Percentiles rank a stretch among this genome's conserved stretches.
These are phyloP conservation scores for Tuber indicum DNA, from an alignment of 495 filamentous ascomycete genomes.

Conservation along the genomic window DNA sequence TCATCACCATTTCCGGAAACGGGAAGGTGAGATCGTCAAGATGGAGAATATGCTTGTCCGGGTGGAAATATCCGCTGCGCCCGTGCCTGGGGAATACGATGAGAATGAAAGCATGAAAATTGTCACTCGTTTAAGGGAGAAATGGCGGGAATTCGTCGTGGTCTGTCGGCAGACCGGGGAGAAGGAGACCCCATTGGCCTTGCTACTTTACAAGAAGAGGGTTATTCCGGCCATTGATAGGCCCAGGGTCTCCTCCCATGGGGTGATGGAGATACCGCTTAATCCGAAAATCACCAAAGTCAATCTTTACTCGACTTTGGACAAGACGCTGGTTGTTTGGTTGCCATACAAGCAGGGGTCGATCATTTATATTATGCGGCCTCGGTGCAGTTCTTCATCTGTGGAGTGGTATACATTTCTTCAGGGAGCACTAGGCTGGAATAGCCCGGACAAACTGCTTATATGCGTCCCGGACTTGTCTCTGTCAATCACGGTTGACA, in stretches of 20 bases:
- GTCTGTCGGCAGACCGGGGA: slow-evolving; percentile 57
- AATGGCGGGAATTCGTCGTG: slow-evolving; percentile 67
- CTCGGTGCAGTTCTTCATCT: slow-evolving; percentile 58
- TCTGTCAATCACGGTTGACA: slow-evolving; percentile 56
- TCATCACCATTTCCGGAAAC: slow-evolving; percentile 22
- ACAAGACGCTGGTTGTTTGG: slow-evolving; percentile 69
- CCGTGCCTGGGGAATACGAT: slow-evolving; percentile 57
- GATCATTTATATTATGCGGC: slow-evolving; percentile 61
- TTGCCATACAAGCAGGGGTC: slow-evolving; percentile 52
- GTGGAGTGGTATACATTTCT: slow-evolving; percentile 75
- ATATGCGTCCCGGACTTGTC: slow-evolving; percentile 63
- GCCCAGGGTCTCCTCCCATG: slow-evolving; percentile 48
- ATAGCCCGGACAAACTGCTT: slow-evolving; percentile 53
- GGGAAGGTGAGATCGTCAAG: slow-evolving; percentile 59
- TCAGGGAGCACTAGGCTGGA: slow-evolving; percentile 55
- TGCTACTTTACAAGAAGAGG: slow-evolving; percentile 65
- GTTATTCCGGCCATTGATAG: slow-evolving; percentile 60
- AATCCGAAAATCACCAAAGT: slow-evolving; percentile 52
- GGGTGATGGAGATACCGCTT: slow-evolving; percentile 55
- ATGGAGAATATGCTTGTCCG: slow-evolving; percentile 69
- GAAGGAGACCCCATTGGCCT: slow-evolving; percentile 52
- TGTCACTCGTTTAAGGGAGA: slow-evolving; percentile 56
- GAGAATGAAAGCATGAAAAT: slow-evolving; percentile 61
- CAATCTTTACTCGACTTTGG: slow-evolving; percentile 64
- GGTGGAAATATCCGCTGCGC: slow-evolving; percentile 54